Evolutionary conservation across 495 filamentous ascomycete genomes (phyloP).

Genomic region (Aspergillus funiculosus): DNA sequence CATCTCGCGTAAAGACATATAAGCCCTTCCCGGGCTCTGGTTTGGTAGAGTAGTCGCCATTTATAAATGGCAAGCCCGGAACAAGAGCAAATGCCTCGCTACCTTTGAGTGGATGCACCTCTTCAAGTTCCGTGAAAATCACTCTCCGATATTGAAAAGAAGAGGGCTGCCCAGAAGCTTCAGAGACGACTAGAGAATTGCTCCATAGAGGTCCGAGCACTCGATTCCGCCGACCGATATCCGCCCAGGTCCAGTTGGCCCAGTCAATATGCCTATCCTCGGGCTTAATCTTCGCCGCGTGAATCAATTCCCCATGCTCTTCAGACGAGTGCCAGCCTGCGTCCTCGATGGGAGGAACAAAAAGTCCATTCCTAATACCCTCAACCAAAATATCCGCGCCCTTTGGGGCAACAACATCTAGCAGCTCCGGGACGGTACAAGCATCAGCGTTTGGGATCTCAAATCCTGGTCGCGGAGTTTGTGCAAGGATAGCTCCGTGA

Average conservation of each 20-base stretch:
- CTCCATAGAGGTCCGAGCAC: constrained; percentile 54
- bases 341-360: constrained; percentile 54
- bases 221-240: constrained; percentile 45
- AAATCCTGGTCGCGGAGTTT: constrained; percentile 53
- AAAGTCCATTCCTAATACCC: constrained; percentile 52
- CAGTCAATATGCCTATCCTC: constrained; percentile 52
- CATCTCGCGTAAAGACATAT: constrained; percentile 37
- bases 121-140: constrained; percentile 37
- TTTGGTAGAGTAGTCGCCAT: constrained; percentile 25
- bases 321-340: constrained; percentile 31
- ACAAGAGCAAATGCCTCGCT: constrained; percentile 25
- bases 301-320: constrained; percentile 20
- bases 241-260: constrained; percentile 40
- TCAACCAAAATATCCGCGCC: constrained; percentile 59
- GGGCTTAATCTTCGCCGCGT: constrained; percentile 50
- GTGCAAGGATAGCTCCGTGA: constrained; percentile 64
- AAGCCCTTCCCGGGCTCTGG: constrained; percentile 28
- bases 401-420: constrained; percentile 34
- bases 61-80: constrained; percentile 39
- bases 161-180: constrained; percentile 12
- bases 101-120: constrained; percentile 28
- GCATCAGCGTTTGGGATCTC: constrained; percentile 40
- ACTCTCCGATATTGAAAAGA: constrained; percentile 33
- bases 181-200: constrained; percentile 28
- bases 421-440: constrained; percentile 39